phyloP scores from a whole-genome alignment of 116 monocot genomes.

The Thalassia testudinum region DNA sequence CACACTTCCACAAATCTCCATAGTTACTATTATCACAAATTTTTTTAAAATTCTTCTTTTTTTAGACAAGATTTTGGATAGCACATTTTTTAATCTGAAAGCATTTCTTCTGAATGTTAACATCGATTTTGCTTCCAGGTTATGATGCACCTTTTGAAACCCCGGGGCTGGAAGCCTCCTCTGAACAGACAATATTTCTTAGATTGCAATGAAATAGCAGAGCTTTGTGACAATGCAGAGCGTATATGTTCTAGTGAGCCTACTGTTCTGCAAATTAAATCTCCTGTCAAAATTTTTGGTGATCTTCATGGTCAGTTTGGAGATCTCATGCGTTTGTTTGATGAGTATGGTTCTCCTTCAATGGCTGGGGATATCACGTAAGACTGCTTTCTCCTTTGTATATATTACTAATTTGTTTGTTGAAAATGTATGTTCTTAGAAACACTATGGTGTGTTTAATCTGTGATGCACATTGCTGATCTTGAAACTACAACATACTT shows the following conservation, averaged over 20 bases:
- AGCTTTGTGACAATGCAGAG: slow-evolving; percentile 92
- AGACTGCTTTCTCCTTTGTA: too few relatives aligned
- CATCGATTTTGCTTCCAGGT: too few relatives aligned
- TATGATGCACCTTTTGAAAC: slow-evolving; percentile 78
- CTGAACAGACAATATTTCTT: slow-evolving; percentile 88
- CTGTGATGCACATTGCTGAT: too few relatives aligned
- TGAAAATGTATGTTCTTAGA: too few relatives aligned
- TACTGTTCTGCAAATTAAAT: slow-evolving; percentile 83
- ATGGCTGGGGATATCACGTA: slow-evolving; percentile 93
- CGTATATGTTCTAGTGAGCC: slow-evolving; percentile 91
- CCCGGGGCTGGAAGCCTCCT: slow-evolving; percentile 98
- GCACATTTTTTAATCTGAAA: too few relatives aligned
- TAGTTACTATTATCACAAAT: too few relatives aligned
- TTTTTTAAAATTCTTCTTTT: too few relatives aligned
- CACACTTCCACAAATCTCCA: too few relatives aligned
- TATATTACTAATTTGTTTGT: background rate
- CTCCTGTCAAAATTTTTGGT: slow-evolving; percentile 97
- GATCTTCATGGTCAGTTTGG: slow-evolving; percentile 98
- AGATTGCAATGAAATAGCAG: slow-evolving; percentile 96
- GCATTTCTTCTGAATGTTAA: too few relatives aligned
- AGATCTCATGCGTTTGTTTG: slow-evolving; percentile 96
- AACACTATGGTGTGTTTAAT: too few relatives aligned
- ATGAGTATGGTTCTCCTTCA: slow-evolving; percentile 99
- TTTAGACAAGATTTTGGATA: too few relatives aligned
- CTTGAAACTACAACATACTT: too few relatives aligned